phyloP scores from a whole-genome alignment of 2,329 filamentous ascomycete species.

The Diaporthe sp. region DNA sequence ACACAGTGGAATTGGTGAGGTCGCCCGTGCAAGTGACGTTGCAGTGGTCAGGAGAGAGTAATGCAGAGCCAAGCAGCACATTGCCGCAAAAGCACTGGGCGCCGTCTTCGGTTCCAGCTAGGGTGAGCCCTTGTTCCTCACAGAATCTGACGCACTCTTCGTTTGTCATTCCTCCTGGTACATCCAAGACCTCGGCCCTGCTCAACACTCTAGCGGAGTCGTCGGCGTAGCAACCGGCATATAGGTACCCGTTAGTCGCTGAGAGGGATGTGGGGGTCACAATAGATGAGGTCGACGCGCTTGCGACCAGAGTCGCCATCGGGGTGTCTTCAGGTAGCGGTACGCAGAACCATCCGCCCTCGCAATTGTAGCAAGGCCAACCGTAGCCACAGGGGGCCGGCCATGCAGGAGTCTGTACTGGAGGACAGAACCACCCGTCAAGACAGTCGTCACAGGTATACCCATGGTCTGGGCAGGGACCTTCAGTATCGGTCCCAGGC shows the following conservation, averaged over 20 bases:
- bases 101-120: slow-evolving; percentile 65
- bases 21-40: slow-evolving; percentile 65
- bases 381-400: slow-evolving; percentile 41
- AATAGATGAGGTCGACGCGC: not conserved
- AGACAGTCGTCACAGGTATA: slow-evolving; percentile 41
- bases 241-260: slow-evolving; percentile 25
- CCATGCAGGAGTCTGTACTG: slow-evolving; percentile 39
- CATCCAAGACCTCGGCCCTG: slow-evolving; percentile 13
- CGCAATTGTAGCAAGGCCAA: slow-evolving; percentile 42
- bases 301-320: not conserved
- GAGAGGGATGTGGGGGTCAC: not conserved
- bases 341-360: slow-evolving; percentile 40
- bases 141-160: slow-evolving; percentile 63
- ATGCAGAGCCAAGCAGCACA: slow-evolving; percentile 54
- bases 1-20: slow-evolving; percentile 55
- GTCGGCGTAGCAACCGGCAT: slow-evolving; percentile 39
- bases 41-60: slow-evolving; percentile 62
- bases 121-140: slow-evolving; percentile 56
- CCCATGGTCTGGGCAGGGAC: slow-evolving; percentile 39
- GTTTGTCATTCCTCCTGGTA: slow-evolving; percentile 38
- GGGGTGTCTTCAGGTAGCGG: slow-evolving; percentile 29
- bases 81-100: slow-evolving; percentile 65
- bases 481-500: not conserved
- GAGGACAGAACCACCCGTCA: slow-evolving; percentile 42
- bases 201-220: slow-evolving; percentile 28